Evolutionary conservation across 768 basidiomycete genomes (phyloP).

Genomic region (Leucosporidium scottii): DNA sequence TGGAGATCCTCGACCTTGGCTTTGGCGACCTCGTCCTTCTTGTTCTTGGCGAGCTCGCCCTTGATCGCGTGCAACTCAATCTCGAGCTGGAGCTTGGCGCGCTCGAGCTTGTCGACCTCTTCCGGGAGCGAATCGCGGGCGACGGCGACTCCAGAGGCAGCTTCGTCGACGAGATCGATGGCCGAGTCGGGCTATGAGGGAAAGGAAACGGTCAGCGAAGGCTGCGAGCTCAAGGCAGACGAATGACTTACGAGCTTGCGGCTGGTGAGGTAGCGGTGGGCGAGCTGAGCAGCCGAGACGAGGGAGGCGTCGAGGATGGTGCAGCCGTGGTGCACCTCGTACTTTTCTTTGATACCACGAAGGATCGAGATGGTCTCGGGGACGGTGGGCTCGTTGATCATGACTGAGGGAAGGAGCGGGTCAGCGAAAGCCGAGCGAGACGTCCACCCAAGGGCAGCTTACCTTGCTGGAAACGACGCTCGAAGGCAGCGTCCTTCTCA

Average conservation of each 20-base stretch:
- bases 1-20: conserved; percentile 58
- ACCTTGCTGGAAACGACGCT: conserved; percentile 34
- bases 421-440: conserved; percentile 46
- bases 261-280: conserved; percentile 72
- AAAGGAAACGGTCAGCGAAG: conserved; percentile 49
- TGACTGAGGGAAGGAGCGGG: conserved; percentile 59
- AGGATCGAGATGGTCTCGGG: conserved; percentile 86
- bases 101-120: conserved; percentile 81
- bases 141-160: conserved; percentile 78
- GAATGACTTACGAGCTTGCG: conserved; percentile 38
- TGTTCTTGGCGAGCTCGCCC: conserved; percentile 55
- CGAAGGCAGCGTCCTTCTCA: conserved; percentile 64
- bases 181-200: not conserved
- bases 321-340: conserved; percentile 87
- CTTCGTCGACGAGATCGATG: conserved; percentile 58
- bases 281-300: conserved; percentile 80
- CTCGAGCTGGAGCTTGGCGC: conserved; percentile 80
- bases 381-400: conserved; percentile 85
- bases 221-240: conserved; percentile 63
- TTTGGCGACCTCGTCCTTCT: conserved; percentile 82
- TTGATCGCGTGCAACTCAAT: conserved; percentile 92
- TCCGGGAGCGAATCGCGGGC: conserved; percentile 92
- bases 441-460: conserved; percentile 62
- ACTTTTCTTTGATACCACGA: conserved; percentile 88
- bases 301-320: conserved; percentile 80